A percentile compares a stretch with the other conserved stretches of the same genome.
Conservation (phyloP, 345 rosid genomes). For the Gynandropsis gynandra region DNA sequence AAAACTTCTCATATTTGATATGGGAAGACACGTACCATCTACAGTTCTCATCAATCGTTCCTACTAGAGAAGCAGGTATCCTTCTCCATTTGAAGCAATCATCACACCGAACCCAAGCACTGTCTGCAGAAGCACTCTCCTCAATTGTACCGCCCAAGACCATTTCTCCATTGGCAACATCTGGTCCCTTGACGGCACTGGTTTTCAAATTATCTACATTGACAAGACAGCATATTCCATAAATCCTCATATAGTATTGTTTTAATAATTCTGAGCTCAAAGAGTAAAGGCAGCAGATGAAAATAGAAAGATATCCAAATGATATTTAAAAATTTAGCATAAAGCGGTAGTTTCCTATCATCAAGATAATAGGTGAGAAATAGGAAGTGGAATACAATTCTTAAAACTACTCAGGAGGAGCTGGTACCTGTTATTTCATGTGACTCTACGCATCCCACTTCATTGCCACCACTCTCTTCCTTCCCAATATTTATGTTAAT, state of each 20-base stretch:
- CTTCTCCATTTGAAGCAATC: slow-evolving; percentile 95
- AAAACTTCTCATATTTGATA: not conserved
- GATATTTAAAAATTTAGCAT: slow-evolving; percentile 9
- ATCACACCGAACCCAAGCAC: slow-evolving; percentile 97
- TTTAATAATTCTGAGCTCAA: slow-evolving; percentile 12
- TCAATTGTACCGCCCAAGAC: slow-evolving; percentile 31
- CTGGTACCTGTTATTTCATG: slow-evolving; percentile 40
- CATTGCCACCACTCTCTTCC: slow-evolving; percentile 31
- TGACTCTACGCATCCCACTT: slow-evolving; percentile 21
- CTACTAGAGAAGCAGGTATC: slow-evolving; percentile 62
- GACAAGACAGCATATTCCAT: slow-evolving; percentile 28
- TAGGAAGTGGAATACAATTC: not conserved
- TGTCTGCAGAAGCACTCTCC: slow-evolving; percentile 35
- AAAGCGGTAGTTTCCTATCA: not conserved
- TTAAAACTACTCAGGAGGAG: slow-evolving; percentile 17
- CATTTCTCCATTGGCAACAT: slow-evolving; percentile 33
- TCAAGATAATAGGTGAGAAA: slow-evolving; percentile 7
- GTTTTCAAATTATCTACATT: slow-evolving; percentile 28
- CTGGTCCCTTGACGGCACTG: slow-evolving; percentile 22
- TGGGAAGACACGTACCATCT: slow-evolving; percentile 49
- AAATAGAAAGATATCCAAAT: slow-evolving; percentile 2
- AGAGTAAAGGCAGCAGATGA: slow-evolving; percentile 13
- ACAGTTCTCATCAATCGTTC: slow-evolving; percentile 60
- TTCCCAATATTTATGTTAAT: slow-evolving; percentile 30
- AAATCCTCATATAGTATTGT: slow-evolving; percentile 9